A percentile compares a stretch with the other conserved stretches of the same genome.
Conservation (phyloP, 2,329 filamentous ascomycete species). For the Pseudogymnoascus sp. region DNA sequence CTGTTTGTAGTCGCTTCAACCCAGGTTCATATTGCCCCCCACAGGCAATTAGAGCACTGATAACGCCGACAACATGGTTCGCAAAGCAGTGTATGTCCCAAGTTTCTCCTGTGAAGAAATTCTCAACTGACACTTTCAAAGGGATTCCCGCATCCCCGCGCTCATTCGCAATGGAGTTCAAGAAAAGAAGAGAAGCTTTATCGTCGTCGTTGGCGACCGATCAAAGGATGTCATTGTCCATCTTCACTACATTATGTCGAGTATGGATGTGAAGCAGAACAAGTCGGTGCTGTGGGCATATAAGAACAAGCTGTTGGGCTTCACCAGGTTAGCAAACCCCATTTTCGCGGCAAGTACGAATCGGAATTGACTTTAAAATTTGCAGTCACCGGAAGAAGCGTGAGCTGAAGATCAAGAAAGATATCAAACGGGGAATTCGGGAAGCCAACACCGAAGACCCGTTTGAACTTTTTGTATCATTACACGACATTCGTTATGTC, state of each 20-base stretch:
- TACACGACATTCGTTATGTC: conserved; percentile 95
- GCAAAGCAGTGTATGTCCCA: conserved; percentile 16
- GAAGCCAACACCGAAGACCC: conserved; percentile 89
- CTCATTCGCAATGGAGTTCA: conserved; percentile 85
- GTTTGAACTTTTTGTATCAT: conserved; percentile 93
- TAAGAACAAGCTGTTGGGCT: conserved; percentile 93
- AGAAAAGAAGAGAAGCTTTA: conserved; percentile 97
- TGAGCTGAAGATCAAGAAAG: conserved; percentile 96
- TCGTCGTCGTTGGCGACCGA: conserved; percentile 88
- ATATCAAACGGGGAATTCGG: conserved; percentile 88
- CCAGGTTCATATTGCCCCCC: conserved; percentile 12
- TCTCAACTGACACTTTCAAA: conserved; percentile 29
- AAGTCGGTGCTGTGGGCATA: conserved; percentile 98
- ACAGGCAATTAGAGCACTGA: conserved; percentile 10
- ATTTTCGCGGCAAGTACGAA: conserved; percentile 7
- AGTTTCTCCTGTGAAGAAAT: not conserved
- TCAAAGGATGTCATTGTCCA: conserved; percentile 96
- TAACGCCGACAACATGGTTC: conserved; percentile 10
- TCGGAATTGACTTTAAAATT: conserved; percentile 15
- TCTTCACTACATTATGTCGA: conserved; percentile 86
- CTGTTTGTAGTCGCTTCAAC: not conserved
- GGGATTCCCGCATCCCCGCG: conserved; percentile 82
- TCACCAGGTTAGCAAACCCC: conserved; percentile 50
- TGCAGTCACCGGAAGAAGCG: conserved; percentile 91
- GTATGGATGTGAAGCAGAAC: conserved; percentile 83